phyloP scores from a whole-genome alignment of 768 basidiomycete species.

The Epithele typhae region DNA sequence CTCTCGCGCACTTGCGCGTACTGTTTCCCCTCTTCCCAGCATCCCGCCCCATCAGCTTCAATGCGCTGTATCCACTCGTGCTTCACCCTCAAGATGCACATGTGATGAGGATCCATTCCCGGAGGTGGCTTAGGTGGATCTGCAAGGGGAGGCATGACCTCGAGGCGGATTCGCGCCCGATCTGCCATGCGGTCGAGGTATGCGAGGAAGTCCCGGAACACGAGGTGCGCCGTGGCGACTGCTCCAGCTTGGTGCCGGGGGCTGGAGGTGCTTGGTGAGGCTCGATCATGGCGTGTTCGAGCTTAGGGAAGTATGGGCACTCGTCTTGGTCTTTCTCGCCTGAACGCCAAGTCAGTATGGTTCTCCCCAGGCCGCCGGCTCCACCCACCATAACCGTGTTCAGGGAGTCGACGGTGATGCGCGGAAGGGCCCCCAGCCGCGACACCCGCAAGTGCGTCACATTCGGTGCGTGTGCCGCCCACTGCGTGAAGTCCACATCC shows the following conservation, averaged over 20 bases:
- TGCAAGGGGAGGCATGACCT: slow-evolving; percentile 5
- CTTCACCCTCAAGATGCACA: slow-evolving; percentile 4
- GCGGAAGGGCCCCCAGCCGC: slow-evolving; percentile 3
- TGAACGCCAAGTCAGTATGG: no score
- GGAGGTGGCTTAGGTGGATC: slow-evolving; percentile 1
- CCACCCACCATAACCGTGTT: slow-evolving; percentile 1
- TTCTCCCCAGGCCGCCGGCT: no score
- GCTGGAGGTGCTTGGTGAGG: slow-evolving; percentile 8
- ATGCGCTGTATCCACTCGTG: slow-evolving; percentile 1
- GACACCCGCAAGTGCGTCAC: slow-evolving; percentile 12
- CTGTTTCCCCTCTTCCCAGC: not conserved
- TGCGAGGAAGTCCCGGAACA: slow-evolving; percentile 3
- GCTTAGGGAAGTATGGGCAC: slow-evolving; percentile 6
- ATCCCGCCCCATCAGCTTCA: not conserved
- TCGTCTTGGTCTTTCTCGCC: not conserved
- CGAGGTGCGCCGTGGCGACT: not conserved
- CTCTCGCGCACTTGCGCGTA: no score
- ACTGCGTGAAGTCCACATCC: slow-evolving; percentile 7
- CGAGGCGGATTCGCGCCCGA: not conserved
- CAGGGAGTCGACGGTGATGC: not conserved
- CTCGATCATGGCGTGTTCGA: slow-evolving; percentile 6
- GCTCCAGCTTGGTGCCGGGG: not conserved
- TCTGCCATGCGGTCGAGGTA: slow-evolving; percentile 1
- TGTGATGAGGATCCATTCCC: slow-evolving; percentile 2
- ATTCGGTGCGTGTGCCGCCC: slow-evolving; percentile 8